Evolutionary conservation across 2,329 filamentous ascomycete genomes (phyloP), one percentile per base, ranked within the genome.

Genomic region (Alternaria longipes): DNA sequence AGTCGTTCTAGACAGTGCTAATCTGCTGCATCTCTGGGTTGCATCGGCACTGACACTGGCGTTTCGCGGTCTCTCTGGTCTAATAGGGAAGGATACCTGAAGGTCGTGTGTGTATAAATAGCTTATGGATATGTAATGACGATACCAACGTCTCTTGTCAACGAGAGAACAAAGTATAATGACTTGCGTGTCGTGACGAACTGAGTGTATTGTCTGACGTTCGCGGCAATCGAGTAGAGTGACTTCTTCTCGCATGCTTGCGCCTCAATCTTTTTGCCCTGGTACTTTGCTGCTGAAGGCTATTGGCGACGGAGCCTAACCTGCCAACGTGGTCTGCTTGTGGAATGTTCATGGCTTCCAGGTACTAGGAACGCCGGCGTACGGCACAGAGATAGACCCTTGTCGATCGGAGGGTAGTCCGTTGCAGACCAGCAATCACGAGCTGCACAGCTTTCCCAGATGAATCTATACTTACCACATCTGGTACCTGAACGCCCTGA

Each of bases 91-190:
- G 20, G 32, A 16, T 22, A 8, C 32, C 24, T 36, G 14, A 16
- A 12, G 45, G n/a, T 56, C 5, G 12, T 50, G 36, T 56, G 12
- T 50, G 36, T 56, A 40, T 44, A 44, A 41, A 44, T 56, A 51
- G 54, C 26, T 20, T 32, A 28, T 38, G 47, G 45, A 16, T 49
- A 45, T 51, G 36, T 50, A 50, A 50, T 50, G 46, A 9, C 46
- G 8, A 50, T 26, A 50, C 11, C 46, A 38, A 20, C 12, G 16
- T 38, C 32, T 36, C 36, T 30, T 22, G 2, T 41, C 7, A 30
- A 41, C 24, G 2, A 9, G 46, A 50, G 16, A 50, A 30, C 5
- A 24, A 38, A 38, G 30, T 24, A 32, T 12, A 50, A 18, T 38
- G 22, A 18, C 22, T 28, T 8, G 22, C 26, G 8, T 38, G 30